phyloP scores from a whole-genome alignment of 2,329 filamentous ascomycete genomes.

The Colletotrichum plurivorum region DNA sequence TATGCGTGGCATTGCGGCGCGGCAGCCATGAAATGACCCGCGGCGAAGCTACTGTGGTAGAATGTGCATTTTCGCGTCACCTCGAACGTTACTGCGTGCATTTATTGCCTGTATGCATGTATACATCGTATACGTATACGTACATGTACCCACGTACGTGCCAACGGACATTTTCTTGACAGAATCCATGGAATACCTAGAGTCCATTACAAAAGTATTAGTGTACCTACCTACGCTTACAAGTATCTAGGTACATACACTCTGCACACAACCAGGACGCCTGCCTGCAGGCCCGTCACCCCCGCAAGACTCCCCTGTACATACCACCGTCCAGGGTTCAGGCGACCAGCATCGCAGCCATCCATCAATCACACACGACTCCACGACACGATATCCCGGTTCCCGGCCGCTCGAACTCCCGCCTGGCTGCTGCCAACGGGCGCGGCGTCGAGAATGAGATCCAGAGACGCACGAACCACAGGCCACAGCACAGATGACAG shows the following conservation, averaged over 20 bases:
- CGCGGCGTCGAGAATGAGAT: constrained; percentile 1
- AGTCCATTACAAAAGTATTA: too few species aligned
- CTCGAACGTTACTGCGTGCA: neutral
- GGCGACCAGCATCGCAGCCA: constrained; percentile 10
- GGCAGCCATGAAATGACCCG: neutral
- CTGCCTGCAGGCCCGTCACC: too few species aligned
- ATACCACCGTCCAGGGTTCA: neutral
- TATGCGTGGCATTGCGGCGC: neutral
- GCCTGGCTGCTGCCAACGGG: constrained; percentile 19
- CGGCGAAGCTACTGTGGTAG: constrained; percentile 10
- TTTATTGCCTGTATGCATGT: too few species aligned
- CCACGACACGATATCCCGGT: constrained; percentile 20
- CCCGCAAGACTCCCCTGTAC: too few species aligned
- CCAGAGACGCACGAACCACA: constrained; percentile 16
- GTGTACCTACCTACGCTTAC: too few species aligned
- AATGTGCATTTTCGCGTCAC: neutral
- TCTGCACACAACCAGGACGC: too few species aligned
- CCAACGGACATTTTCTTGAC: neutral
- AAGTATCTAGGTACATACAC: too few species aligned
- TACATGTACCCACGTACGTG: neutral
- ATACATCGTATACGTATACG: neutral
- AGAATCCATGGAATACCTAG: neutral
- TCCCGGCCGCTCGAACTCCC: constrained; percentile 21
- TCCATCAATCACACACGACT: constrained; percentile 13
- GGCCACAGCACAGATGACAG: neutral